A percentile compares a stretch with the other conserved stretches of the same genome.
phyloP scores from a whole-genome alignment of 805 yeast genomes.

The Scheffersomyces amazonensis region DNA sequence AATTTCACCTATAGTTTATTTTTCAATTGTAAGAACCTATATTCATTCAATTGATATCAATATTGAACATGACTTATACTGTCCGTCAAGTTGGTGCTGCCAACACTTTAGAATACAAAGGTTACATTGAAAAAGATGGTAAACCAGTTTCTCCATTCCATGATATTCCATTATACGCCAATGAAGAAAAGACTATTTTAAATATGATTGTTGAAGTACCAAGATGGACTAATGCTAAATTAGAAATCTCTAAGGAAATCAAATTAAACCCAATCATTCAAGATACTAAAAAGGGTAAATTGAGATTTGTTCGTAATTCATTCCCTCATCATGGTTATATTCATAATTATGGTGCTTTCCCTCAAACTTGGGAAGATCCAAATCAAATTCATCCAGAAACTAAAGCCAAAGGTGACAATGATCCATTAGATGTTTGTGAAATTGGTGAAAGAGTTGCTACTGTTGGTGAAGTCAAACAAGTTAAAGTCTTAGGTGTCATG shows the following conservation, averaged over 20 bases:
- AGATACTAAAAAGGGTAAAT: constrained; percentile 74
- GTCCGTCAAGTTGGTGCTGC: constrained; percentile 95
- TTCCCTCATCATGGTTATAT: constrained; percentile 85
- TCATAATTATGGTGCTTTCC: constrained; percentile 85
- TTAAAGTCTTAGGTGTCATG: constrained; percentile 70
- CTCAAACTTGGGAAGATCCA: constrained; percentile 89
- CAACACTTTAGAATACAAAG: constrained; percentile 91
- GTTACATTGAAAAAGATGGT: constrained; percentile 88
- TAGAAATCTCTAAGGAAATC: constrained; percentile 86
- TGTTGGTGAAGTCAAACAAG: constrained; percentile 56
- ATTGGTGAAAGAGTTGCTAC: constrained; percentile 46
- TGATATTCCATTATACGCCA: constrained; percentile 73
- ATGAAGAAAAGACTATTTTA: constrained; percentile 78
- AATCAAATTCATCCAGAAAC: constrained; percentile 62
- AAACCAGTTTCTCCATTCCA: constrained; percentile 96
- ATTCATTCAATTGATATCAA: no score
- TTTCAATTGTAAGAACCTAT: no score
- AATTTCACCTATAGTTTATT: no score
- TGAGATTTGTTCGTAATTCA: constrained; percentile 72
- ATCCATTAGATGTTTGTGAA: constrained; percentile 76
- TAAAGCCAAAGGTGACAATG: constrained; percentile 79
- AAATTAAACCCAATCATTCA: constrained; percentile 91
- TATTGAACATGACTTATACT: constrained; percentile 72
- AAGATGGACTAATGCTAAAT: constrained; percentile 97
- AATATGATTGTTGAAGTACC: constrained; percentile 94